Conservation (phyloP, 2,329 filamentous ascomycete genomes). For the Cordyceps fumosorosea region DNA sequence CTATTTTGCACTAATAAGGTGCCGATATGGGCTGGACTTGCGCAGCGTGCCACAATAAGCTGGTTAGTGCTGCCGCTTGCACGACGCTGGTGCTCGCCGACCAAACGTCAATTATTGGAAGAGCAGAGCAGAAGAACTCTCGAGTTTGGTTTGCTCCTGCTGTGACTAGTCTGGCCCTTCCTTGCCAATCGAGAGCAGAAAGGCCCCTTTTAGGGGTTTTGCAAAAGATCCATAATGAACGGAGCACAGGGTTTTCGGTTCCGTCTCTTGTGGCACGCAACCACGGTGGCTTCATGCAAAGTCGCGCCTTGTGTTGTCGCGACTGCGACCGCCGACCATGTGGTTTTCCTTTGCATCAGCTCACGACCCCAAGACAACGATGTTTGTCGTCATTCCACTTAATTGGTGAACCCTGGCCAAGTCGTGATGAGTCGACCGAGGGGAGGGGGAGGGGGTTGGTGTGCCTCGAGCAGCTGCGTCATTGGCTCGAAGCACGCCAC, state of each 20-base stretch:
- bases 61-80: not conserved
- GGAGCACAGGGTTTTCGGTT: not conserved
- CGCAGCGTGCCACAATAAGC: not conserved
- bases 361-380: not conserved
- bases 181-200: too few relatives aligned
- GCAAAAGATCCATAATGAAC: too few relatives aligned
- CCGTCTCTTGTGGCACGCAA: not conserved
- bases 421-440: not conserved
- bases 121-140: too few relatives aligned
- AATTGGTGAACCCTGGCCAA: not conserved
- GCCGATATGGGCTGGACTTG: not conserved
- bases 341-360: not conserved
- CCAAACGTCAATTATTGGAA: not conserved
- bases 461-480: not conserved
- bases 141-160: too few relatives aligned
- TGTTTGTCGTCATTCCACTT: not conserved
- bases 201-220: too few relatives aligned
- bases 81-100: not conserved
- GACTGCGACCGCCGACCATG: not conserved
- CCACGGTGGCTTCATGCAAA: not conserved
- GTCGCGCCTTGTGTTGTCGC: too few relatives aligned
- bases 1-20: not conserved
- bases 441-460: not conserved
- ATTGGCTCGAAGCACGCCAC: not conserved
- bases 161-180: too few relatives aligned